phyloP scores from a whole-genome alignment of 768 basidiomycete genomes.

The Termitomyces sp. region DNA sequence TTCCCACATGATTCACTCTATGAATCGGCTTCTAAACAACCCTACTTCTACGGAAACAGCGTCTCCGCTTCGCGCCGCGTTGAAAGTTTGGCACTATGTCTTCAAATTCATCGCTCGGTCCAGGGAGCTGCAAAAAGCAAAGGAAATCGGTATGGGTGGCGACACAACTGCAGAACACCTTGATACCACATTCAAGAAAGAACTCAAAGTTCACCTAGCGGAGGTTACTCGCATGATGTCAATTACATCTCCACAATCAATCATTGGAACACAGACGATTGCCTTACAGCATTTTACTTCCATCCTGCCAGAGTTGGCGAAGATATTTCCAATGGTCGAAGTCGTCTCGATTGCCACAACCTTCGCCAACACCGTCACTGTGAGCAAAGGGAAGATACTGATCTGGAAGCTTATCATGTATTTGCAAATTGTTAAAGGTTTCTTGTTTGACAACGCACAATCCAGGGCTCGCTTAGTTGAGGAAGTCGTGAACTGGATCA shows the following conservation, averaged over 20 bases:
- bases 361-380: conserved; percentile 80
- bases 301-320: conserved; percentile 81
- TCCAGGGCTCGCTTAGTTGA: conserved; percentile 80
- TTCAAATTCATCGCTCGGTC: conserved; percentile 94
- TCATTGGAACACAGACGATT: conserved; percentile 94
- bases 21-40: conserved; percentile 75
- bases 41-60: conserved; percentile 71
- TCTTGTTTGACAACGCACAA: conserved; percentile 78
- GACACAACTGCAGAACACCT: conserved; percentile 84
- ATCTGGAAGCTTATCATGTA: conserved; percentile 95
- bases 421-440: conserved; percentile 84
- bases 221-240: conserved; percentile 91
- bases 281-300: conserved; percentile 92
- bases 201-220: conserved; percentile 67
- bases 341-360: conserved; percentile 82
- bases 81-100: conserved; percentile 97
- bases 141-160: conserved; percentile 73
- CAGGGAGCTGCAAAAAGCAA: conserved; percentile 78
- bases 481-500: conserved; percentile 88
- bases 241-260: conserved; percentile 66
- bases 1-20: conserved; percentile 80
- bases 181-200: conserved; percentile 79
- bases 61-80: conserved; percentile 74
- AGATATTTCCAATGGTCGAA: conserved; percentile 77
- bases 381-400: conserved; percentile 79